These are phyloP conservation scores for Cryptococcus floricola DNA, from an alignment of 1,284 basidiomycete genomes.

Conservation along the genomic window DNA sequence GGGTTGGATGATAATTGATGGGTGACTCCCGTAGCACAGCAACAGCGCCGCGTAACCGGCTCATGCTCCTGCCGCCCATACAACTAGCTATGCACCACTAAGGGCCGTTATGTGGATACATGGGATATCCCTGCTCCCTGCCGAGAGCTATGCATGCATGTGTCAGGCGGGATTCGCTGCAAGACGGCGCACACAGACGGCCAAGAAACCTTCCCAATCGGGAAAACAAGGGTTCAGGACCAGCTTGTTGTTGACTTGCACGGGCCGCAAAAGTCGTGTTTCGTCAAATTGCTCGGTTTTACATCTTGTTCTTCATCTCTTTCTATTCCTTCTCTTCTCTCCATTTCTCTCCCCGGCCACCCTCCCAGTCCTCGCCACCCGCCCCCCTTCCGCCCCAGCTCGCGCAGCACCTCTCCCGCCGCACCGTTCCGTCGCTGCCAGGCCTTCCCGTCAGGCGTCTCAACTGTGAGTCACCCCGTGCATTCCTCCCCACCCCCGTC, in stretches of 20 bases:
- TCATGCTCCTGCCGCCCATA: no score
- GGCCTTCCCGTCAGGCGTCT: not conserved
- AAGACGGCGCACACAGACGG: not conserved
- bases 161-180: no score
- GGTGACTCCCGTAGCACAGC: no score
- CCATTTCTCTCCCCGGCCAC: conserved; percentile 3
- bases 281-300: not conserved
- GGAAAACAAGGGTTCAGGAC: not conserved
- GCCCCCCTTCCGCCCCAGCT: conserved; percentile 27
- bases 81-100: no score
- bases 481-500: no score
- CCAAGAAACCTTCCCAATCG: not conserved
- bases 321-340: conserved; percentile 10
- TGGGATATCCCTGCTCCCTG: no score
- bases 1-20: no score
- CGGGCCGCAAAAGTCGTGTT: not conserved
- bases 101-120: no score
- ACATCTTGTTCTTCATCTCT: conserved; percentile 21
- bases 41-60: no score
- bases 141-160: no score
- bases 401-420: conserved; percentile 52
- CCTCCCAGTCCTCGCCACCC: conserved; percentile 31
- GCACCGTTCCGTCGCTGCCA: not conserved
- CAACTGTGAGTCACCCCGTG: no score
- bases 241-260: not conserved